A percentile compares a stretch with the other conserved stretches of the same genome.
Evolutionary conservation across 2,329 filamentous ascomycete genomes (phyloP).

Genomic region (Thielaviopsis populi): DNA sequence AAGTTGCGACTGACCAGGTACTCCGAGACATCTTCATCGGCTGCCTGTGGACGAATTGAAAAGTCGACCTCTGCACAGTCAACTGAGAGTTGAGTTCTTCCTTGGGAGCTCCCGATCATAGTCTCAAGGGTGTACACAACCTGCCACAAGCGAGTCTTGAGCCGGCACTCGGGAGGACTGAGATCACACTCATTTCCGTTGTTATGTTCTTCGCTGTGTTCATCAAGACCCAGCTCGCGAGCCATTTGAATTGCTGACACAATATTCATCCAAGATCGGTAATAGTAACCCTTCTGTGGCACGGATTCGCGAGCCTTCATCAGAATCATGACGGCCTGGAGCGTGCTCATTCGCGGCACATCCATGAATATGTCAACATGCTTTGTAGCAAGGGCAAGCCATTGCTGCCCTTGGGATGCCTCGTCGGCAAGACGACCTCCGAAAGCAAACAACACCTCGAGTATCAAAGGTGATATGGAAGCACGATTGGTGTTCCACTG

Average conservation of each 20-base stretch:
- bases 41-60: slow-evolving; percentile 44
- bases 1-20: slow-evolving; percentile 70
- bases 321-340: slow-evolving; percentile 76
- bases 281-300: slow-evolving; percentile 89
- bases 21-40: slow-evolving; percentile 59
- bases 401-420: slow-evolving; percentile 71
- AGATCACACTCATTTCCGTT: slow-evolving; percentile 56
- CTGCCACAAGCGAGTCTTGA: slow-evolving; percentile 83
- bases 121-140: slow-evolving; percentile 71
- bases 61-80: slow-evolving; percentile 64
- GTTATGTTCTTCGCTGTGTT: slow-evolving; percentile 68
- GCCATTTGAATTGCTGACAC: slow-evolving; percentile 88
- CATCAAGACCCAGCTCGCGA: slow-evolving; percentile 77
- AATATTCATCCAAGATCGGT: slow-evolving; percentile 91
- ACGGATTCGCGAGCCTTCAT: slow-evolving; percentile 85
- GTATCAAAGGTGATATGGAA: slow-evolving; percentile 74
- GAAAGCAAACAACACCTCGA: slow-evolving; percentile 86
- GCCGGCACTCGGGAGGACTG: slow-evolving; percentile 57
- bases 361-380: slow-evolving; percentile 93
- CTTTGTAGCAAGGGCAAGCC: slow-evolving; percentile 84
- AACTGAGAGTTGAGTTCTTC: slow-evolving; percentile 65
- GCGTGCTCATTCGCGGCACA: slow-evolving; percentile 73
- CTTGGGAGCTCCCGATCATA: slow-evolving; percentile 87
- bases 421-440: slow-evolving; percentile 72
- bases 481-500: slow-evolving; percentile 75